These are phyloP conservation scores for Allomyces arbusculus DNA, from an alignment of 192 early-diverging fungal species.

Conservation along the genomic window DNA sequence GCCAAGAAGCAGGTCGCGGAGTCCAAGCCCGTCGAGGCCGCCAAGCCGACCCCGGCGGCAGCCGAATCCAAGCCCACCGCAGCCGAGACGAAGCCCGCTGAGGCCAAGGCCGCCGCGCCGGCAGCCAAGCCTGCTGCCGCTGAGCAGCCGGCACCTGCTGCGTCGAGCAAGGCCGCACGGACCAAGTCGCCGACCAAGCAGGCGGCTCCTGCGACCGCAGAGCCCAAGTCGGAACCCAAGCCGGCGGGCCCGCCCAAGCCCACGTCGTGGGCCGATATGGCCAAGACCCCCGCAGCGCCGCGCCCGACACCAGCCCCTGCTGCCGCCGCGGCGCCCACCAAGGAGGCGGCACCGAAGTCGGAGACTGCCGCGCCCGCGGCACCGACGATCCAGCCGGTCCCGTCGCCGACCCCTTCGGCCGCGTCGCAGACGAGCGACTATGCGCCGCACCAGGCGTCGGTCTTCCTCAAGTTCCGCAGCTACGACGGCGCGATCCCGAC, in stretches of 20 bases:
- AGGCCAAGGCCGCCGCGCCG: slow-evolving; percentile 8
- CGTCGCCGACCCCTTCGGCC: background rate
- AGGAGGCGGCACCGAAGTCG: background rate
- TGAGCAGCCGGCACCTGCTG: slow-evolving; percentile 10
- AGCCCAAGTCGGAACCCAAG: slow-evolving; percentile 17
- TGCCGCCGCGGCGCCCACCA: background rate
- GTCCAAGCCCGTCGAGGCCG: background rate
- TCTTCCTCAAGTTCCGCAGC: no score
- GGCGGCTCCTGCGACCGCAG: slow-evolving; percentile 7
- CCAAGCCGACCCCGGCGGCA: slow-evolving; percentile 2
- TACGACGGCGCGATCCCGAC: background rate
- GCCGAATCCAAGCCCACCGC: slow-evolving; percentile 11
- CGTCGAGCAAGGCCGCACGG: slow-evolving; percentile 5
- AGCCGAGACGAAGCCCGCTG: slow-evolving; percentile 18
- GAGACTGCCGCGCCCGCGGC: background rate
- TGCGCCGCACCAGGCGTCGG: no score
- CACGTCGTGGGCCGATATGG: background rate
- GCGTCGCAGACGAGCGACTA: no score
- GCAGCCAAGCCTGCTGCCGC: slow-evolving; percentile 6
- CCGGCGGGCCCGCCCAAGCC: background rate
- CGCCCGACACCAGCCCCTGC: background rate
- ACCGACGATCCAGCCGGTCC: background rate
- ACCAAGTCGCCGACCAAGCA: slow-evolving; percentile 7
- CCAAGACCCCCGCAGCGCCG: background rate
- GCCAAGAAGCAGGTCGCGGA: background rate